phyloP scores from a whole-genome alignment of 768 basidiomycete genomes.

The Mycena galericulata region DNA sequence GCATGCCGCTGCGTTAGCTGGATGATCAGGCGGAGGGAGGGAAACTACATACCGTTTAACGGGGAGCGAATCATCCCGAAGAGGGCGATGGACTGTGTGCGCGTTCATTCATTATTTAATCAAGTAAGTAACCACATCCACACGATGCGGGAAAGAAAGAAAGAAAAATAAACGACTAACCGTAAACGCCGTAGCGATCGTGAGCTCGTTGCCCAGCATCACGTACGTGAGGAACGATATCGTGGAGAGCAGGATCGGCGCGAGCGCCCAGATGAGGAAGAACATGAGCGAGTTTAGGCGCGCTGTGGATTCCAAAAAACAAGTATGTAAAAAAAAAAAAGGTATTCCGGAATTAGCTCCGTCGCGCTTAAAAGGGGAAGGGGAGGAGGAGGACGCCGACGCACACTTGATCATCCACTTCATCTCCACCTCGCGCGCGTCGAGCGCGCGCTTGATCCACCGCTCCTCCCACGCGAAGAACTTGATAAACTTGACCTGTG shows the following conservation, averaged over 20 bases:
- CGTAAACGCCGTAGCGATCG: conserved; percentile 87
- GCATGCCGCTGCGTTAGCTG: conserved; percentile 1
- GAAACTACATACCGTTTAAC: conserved; percentile 33
- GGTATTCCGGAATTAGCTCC: too few relatives aligned
- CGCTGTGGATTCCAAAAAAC: conserved; percentile 43
- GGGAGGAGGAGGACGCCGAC: too few relatives aligned
- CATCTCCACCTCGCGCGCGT: conserved; percentile 78
- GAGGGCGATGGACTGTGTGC: conserved; percentile 82
- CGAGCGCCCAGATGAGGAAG: conserved; percentile 66
- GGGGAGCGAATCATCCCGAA: conserved; percentile 84
- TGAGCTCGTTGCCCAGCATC: conserved; percentile 77
- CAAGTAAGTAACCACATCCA: too few relatives aligned
- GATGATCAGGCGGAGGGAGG: background rate
- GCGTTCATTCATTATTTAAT: too few relatives aligned
- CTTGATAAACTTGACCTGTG: conserved; percentile 76
- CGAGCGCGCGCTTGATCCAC: conserved; percentile 76
- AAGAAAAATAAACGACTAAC: conserved; percentile 49
- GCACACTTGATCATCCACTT: conserved; percentile 81
- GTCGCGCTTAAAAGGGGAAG: too few relatives aligned
- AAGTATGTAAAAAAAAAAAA: background rate
- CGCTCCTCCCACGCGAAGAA: conserved; percentile 87
- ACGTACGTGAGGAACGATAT: conserved; percentile 84
- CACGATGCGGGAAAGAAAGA: background rate
- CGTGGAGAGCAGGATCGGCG: conserved; percentile 85
- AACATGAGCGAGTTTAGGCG: conserved; percentile 82